Evolutionary conservation across 148 eudicot species (phyloP), one percentile per base, ranked within the genome.

Genomic region (Linanthus parryae): DNA sequence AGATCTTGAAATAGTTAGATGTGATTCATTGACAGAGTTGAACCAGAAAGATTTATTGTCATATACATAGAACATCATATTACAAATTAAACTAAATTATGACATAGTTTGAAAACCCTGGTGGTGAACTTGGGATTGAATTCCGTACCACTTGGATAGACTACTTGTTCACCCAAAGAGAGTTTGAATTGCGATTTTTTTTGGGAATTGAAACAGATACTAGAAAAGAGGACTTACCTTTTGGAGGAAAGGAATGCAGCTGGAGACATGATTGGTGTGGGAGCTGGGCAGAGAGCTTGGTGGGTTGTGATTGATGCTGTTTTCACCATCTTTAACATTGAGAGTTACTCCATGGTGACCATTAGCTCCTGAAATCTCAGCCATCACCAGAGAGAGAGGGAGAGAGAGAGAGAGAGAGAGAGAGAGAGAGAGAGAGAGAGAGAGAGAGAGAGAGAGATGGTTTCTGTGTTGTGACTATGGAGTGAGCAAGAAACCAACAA

Each of bases 291-390:
- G 30, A 40, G 76, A 58, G 22, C 52, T 26, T 36, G 56, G 8
- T 24, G 27, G 46, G 44, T 57, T 56, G 8, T 25, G 48, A 63
- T 52, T 46, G 2, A 23, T 6, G 31, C 31, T 21, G 16, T 31
- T 7, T 58, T 20, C 50, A 35, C 53, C 67, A 48, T 74, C 79
- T 33, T 71, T 74, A 2, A 78, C 51, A 30, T 68, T 60, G 5
- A 76, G 19, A 37, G 63, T 17, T 18, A 74, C 80, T 48, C 60
- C 82, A 63, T 70, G 71, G 51, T 57, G 75, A 14, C 82, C 87
- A 67, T 81, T 84, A 33, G 64, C 58, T 25, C 62, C 78, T 65
- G 72, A 62, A 33, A 53, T 68, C 42, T 84, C 88, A 48, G 67
- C 94, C 94, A 84, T 84, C 35, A 34, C n/a, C 33, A 30, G 29